Evolutionary conservation across 768 basidiomycete genomes (phyloP), one percentile per base, ranked within the genome.

Genomic region (Gloeostereum incarnatum): DNA sequence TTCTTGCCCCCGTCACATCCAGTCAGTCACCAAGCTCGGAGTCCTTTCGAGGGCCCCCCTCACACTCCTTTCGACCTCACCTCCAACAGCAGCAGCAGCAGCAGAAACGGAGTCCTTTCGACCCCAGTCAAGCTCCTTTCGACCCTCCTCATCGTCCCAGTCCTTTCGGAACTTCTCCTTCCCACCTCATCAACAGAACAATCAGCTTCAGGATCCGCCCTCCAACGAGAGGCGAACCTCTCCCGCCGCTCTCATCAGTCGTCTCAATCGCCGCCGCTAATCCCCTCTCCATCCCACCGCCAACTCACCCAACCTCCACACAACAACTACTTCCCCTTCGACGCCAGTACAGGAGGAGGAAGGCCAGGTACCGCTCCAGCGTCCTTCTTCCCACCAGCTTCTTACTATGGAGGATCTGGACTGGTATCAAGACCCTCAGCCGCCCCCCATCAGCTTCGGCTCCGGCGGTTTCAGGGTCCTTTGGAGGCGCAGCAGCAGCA

Each of bases 191-290:
- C n/a, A n/a, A n/a, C n/a, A n/a, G n/a, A n/a, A n/a, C n/a, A n/a
- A 45, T 56, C 31, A 43, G 45, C 39, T 45, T 55, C 59, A 68
- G 66, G 58, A 65, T 73, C 52, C 69, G 73, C 57, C 55, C 65
- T 43, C 73, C 77, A 66, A 59, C 73, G 59, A 59, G 66, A 56
- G 63, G 59, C 57, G 49, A 66, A 55, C 65, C 73, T 33, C 78
- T 82, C 76, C 79, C 80, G 46, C 78, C 80, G 40, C 75, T 82
- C 80, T 55, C 77, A 65, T 66, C 75, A 60, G 69, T 84, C 78
- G 69, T 85, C 81, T 69, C 75, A 60, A 69, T 84, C 78, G 69
- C 84, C 81, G 68, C 80, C 79, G 65, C 76, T 54, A 66, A 78
- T 57, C 64, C 79, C 76, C 49, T 50, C 61, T 54, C 50, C 56